Conservation (phyloP, 2,329 filamentous ascomycete genomes). For the Colletotrichum karsti region DNA sequence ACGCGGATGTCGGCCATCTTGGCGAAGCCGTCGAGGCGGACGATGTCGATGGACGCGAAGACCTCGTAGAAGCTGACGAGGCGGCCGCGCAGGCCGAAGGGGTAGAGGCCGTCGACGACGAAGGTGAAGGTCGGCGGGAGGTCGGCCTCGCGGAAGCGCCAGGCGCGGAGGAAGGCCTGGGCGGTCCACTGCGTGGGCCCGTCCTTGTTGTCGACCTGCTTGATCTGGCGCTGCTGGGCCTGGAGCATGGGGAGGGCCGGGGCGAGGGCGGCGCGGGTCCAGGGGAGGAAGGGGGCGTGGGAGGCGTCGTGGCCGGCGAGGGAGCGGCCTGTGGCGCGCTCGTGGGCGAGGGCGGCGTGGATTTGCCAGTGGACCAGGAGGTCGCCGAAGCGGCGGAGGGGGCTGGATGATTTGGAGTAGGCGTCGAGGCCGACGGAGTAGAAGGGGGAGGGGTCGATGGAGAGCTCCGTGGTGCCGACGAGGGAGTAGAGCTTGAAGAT, state of each 20-base stretch:
- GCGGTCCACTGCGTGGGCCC: conserved; percentile 63
- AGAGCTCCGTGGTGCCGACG: conserved; percentile 60
- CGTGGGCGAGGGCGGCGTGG: conserved; percentile 62
- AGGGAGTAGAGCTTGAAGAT: conserved; percentile 43
- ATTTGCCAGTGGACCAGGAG: conserved; percentile 74
- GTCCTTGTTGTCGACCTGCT: conserved; percentile 49
- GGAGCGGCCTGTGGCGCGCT: conserved; percentile 42
- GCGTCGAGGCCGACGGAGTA: conserved; percentile 66
- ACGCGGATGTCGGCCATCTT: conserved; percentile 52
- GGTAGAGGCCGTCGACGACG: conserved; percentile 49
- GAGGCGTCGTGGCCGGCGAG: conserved; percentile 34
- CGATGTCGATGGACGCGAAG: conserved; percentile 48
- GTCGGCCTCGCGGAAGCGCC: conserved; percentile 59
- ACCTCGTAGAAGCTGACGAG: conserved; percentile 59
- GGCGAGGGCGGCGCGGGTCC: conserved; percentile 49
- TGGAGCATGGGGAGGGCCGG: conserved; percentile 58
- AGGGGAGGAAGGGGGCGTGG: conserved; percentile 52
- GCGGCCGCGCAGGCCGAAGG: conserved; percentile 46
- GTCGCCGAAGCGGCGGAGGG: conserved; percentile 71
- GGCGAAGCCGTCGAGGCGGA: conserved; percentile 45
- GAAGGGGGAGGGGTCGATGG: conserved; percentile 62
- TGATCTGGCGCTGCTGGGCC: conserved; percentile 61
- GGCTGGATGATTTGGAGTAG: conserved; percentile 72
- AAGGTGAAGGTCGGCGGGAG: conserved; percentile 60
- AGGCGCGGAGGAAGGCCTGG: conserved; percentile 68